Conservation (phyloP, 371 early-diverging fungal genomes). For the Umbelopsis sp. region DNA sequence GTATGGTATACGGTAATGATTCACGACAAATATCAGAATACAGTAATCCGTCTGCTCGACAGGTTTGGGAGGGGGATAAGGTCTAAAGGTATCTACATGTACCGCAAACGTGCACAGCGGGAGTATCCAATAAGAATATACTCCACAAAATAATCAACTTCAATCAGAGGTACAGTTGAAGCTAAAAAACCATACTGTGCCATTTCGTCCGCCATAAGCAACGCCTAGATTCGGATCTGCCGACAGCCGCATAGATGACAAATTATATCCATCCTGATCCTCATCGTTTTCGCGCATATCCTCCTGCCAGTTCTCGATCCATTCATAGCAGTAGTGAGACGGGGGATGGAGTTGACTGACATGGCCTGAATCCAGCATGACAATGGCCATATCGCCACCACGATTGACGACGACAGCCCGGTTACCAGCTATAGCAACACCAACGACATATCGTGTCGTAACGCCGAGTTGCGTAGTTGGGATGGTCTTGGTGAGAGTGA, state of each 20-base stretch:
- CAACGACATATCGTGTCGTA: slow-evolving; percentile 37
- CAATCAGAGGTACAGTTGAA: slow-evolving; percentile 30
- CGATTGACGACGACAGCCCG: slow-evolving; percentile 46
- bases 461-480: slow-evolving; percentile 36
- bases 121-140: too few species aligned
- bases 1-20: too few species aligned
- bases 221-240: slow-evolving; percentile 42
- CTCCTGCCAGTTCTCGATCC: slow-evolving; percentile 34
- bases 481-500: slow-evolving; percentile 36
- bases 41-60: too few species aligned
- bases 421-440: slow-evolving; percentile 33
- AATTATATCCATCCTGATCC: slow-evolving; percentile 50
- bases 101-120: too few species aligned
- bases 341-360: neutral
- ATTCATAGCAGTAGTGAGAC: slow-evolving; percentile 2
- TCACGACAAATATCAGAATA: too few species aligned
- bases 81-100: too few species aligned
- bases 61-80: too few species aligned
- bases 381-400: slow-evolving; percentile 43
- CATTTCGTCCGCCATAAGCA: slow-evolving; percentile 41
- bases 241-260: slow-evolving; percentile 39
- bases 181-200: slow-evolving; percentile 50
- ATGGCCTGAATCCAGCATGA: slow-evolving; percentile 12
- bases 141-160: too few species aligned
- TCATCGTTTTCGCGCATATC: slow-evolving; percentile 40